Conservation (phyloP, 345 rosid species). For the Eucalyptus urophylla region DNA sequence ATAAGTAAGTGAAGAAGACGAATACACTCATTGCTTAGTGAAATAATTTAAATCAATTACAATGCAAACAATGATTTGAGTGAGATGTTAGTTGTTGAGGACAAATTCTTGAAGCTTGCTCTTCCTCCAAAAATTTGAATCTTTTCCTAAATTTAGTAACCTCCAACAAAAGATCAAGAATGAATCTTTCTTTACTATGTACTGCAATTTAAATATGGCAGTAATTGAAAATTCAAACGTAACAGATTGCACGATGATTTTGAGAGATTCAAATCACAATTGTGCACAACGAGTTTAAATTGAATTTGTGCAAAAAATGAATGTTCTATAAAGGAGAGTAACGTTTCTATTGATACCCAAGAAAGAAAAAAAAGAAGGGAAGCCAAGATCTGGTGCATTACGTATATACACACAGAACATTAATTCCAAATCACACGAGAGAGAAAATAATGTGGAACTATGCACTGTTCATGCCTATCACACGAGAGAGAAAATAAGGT, state of each 20-base stretch:
- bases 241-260: background rate
- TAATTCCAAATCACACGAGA: background rate
- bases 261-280: background rate
- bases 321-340: background rate
- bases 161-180: background rate
- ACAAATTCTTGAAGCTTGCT: background rate
- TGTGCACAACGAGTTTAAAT: background rate
- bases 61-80: background rate
- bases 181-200: background rate
- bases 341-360: background rate
- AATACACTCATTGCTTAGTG: background rate
- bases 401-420: background rate
- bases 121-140: background rate
- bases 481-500: background rate
- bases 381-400: background rate
- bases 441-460: background rate
- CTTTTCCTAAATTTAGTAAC: background rate
- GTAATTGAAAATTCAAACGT: background rate
- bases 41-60: background rate
- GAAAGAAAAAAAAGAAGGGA: background rate
- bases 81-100: background rate
- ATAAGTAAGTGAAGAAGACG: background rate
- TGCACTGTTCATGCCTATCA: background rate
- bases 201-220: fast-evolving
- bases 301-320: background rate